Percentiles rank a stretch among this genome's conserved stretches.
Conservation (phyloP, 2,329 filamentous ascomycete genomes). For the Ceratocystis alfenasii region DNA sequence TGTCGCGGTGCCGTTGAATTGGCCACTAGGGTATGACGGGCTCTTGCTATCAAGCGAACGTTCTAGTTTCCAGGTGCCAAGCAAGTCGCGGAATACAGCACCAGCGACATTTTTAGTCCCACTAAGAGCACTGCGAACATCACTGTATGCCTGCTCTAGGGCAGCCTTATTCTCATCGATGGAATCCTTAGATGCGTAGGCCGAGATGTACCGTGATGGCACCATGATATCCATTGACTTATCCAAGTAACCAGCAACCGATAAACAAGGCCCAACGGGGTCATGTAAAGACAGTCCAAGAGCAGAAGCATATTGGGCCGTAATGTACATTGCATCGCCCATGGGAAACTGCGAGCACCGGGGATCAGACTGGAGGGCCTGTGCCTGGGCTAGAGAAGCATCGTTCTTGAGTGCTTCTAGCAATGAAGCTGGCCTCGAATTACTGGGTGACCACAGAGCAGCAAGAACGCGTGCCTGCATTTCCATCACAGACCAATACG, state of each 20-base stretch:
- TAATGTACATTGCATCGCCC: constrained; percentile 66
- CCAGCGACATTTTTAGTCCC: constrained; percentile 45
- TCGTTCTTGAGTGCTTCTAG: constrained; percentile 30
- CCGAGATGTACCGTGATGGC: constrained; percentile 42
- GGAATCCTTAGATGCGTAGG: constrained; percentile 31
- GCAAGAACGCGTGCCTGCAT: constrained; percentile 66
- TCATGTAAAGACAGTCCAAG: constrained; percentile 39
- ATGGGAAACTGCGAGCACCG: constrained; percentile 63
- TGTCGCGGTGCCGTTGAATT: constrained; percentile 50
- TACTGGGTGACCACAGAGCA: constrained; percentile 42
- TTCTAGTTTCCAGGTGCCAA: constrained; percentile 56
- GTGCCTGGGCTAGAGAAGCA: constrained; percentile 35
- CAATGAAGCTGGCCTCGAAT: constrained; percentile 10
- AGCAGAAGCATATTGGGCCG: constrained; percentile 55
- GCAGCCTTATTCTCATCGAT: constrained; percentile 33
- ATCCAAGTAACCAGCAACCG: constrained; percentile 33
- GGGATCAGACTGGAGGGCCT: constrained; percentile 40
- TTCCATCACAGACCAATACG: constrained; percentile 79
- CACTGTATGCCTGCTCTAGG: constrained; percentile 36
- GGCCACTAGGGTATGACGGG: constrained; percentile 49
- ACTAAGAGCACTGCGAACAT: constrained; percentile 34
- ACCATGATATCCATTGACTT: constrained; percentile 43
- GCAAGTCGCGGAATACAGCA: constrained; percentile 58
- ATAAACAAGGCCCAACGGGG: constrained; percentile 26
- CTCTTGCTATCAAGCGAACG: constrained; percentile 44